Percentiles rank a stretch among this genome's conserved stretches.
phyloP scores from a whole-genome alignment of 108 stramenopile species.

The Pseudonitzschia delicatissima region DNA sequence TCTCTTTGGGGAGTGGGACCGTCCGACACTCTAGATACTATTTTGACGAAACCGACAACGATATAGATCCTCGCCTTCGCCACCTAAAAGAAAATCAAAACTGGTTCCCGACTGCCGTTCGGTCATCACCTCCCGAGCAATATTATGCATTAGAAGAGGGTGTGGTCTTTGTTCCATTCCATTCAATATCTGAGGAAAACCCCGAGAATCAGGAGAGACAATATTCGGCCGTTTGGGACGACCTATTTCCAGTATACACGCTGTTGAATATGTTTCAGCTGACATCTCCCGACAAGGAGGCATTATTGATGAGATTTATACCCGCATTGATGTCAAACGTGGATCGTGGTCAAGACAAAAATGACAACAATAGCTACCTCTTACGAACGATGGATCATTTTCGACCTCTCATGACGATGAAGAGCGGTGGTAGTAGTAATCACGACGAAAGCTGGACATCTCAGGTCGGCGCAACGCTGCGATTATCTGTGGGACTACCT shows the following conservation, averaged over 20 bases:
- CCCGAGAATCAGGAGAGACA: constrained; percentile 19
- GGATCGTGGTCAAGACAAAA: neutral
- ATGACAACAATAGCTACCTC: neutral
- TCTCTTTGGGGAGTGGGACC: constrained; percentile 51
- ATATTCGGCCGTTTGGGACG: constrained; percentile 45
- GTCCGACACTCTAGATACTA: neutral
- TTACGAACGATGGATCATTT: neutral
- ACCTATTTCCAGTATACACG: constrained; percentile 49
- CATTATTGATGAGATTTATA: constrained; percentile 16
- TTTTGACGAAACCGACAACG: constrained; percentile 23
- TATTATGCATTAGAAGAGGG: constrained; percentile 36
- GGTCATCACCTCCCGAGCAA: constrained; percentile 3
- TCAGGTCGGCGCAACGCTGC: neutral
- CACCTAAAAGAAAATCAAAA: constrained; percentile 19
- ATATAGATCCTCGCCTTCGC: neutral
- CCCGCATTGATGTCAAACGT: no score
- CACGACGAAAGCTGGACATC: constrained; percentile 5
- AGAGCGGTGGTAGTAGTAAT: neutral
- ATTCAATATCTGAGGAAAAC: constrained; percentile 42
- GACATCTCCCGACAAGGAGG: constrained; percentile 1
- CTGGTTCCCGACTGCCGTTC: constrained; percentile 43
- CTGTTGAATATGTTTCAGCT: constrained; percentile 38
- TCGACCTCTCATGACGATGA: constrained; percentile 7
- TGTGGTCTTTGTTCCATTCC: constrained; percentile 47
- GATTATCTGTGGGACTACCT: neutral